phyloP scores from a whole-genome alignment of 495 filamentous ascomycete species.

The Annulohypoxylon nitens region DNA sequence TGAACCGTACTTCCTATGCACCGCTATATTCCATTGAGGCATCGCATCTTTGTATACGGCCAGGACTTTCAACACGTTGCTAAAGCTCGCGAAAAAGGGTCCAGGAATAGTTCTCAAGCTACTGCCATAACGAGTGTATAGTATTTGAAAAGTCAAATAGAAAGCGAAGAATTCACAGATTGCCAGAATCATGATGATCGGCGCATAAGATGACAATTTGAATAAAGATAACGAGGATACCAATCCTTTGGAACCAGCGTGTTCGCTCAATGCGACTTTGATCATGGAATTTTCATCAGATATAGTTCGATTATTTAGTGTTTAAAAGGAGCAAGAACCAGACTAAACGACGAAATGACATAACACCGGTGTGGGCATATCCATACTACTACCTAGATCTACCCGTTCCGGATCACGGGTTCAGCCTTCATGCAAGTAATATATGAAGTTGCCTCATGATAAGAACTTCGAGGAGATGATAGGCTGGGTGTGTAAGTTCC shows the following conservation, averaged over 20 bases:
- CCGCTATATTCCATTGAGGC: conserved; percentile 17
- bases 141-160: conserved; percentile 6
- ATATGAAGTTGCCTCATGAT: background rate
- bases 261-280: background rate
- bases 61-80: conserved; percentile 35
- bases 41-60: conserved; percentile 30
- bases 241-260: background rate
- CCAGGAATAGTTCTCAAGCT: conserved; percentile 7
- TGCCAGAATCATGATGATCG: background rate
- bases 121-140: conserved; percentile 12
- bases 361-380: background rate
- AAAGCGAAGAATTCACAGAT: background rate
- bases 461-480: background rate
- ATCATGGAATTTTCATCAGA: background rate
- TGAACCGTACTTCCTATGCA: conserved; percentile 42
- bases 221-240: background rate
- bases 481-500: background rate
- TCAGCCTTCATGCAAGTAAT: background rate
- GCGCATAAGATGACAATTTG: background rate
- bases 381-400: background rate
- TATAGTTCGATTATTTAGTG: background rate
- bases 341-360: background rate
- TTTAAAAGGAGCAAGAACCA: background rate
- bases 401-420: background rate
- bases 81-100: conserved; percentile 22